Evolutionary conservation across 768 basidiomycete genomes (phyloP).

Genomic region (Mycena pura): DNA sequence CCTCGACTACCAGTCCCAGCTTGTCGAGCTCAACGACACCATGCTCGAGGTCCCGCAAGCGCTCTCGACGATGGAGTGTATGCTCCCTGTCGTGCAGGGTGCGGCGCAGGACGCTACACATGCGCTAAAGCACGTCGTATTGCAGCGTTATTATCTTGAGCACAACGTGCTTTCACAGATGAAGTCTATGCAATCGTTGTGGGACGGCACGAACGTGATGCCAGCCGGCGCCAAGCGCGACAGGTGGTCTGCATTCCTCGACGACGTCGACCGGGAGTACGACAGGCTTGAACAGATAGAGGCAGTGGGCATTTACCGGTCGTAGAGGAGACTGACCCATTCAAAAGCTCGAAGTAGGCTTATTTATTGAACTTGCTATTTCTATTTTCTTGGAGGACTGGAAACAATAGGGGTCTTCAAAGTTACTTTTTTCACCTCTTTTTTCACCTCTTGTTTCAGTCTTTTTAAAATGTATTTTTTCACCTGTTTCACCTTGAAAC

Average conservation of each 20-base stretch:
- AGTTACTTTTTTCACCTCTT: too few species aligned
- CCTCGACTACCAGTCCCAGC: neutral
- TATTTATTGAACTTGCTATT: neutral
- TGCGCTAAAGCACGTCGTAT: neutral
- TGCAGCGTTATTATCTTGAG: constrained; percentile 13
- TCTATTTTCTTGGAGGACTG: too few species aligned
- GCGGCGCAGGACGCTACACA: neutral
- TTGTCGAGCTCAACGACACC: neutral
- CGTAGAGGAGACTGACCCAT: too few species aligned
- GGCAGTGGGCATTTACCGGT: too few species aligned
- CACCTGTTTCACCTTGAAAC: too few species aligned
- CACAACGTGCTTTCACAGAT: neutral
- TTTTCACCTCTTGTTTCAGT: too few species aligned
- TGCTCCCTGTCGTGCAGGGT: neutral
- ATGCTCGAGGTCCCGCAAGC: neutral
- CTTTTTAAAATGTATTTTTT: too few species aligned
- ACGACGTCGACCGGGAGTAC: neutral
- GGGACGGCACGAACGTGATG: constrained; percentile 10
- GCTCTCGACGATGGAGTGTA: neutral
- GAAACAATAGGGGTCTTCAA: too few species aligned
- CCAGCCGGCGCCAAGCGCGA: neutral
- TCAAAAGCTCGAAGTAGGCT: neutral
- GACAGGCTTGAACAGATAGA: too few species aligned
- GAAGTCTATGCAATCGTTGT: neutral
- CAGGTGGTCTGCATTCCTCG: neutral